Evolutionary conservation across 192 early-diverging fungal species (phyloP).

Genomic region (Chytriomyces confervae): DNA sequence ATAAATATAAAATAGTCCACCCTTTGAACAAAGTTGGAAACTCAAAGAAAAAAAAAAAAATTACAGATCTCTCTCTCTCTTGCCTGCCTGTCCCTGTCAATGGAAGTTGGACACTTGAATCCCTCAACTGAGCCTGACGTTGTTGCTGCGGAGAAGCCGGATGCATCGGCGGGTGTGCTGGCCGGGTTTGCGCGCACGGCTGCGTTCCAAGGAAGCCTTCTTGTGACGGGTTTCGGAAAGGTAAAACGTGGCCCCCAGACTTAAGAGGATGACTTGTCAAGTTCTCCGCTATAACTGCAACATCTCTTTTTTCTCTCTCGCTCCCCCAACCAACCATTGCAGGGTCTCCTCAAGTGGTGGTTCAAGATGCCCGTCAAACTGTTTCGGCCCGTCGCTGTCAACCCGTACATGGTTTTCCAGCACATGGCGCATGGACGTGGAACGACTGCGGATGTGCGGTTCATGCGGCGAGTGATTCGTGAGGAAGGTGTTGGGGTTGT

Average conservation of each 20-base stretch:
- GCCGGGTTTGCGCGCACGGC: constrained; percentile 46
- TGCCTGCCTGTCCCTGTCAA: not conserved
- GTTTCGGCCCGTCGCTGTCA: constrained; percentile 56
- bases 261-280: not conserved
- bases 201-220: constrained; percentile 43
- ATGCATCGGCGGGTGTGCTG: constrained; percentile 33
- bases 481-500: constrained; percentile 51
- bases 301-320: not conserved
- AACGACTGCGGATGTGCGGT: constrained; percentile 27
- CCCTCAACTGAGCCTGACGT: not conserved
- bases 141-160: not conserved
- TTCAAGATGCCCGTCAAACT: constrained; percentile 61
- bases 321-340: not conserved
- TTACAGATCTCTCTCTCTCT: too few relatives aligned
- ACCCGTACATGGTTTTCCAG: constrained; percentile 54
- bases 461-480: constrained; percentile 38
- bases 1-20: too few relatives aligned
- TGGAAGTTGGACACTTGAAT: not conserved
- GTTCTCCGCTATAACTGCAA: not conserved
- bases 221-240: constrained; percentile 41
- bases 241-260: not conserved
- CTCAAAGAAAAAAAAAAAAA: too few relatives aligned
- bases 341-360: constrained; percentile 56
- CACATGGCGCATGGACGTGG: constrained; percentile 50
- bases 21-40: too few relatives aligned